Evolutionary conservation across 2,329 filamentous ascomycete species (phyloP).

Genomic region (Calonectria pteridis): DNA sequence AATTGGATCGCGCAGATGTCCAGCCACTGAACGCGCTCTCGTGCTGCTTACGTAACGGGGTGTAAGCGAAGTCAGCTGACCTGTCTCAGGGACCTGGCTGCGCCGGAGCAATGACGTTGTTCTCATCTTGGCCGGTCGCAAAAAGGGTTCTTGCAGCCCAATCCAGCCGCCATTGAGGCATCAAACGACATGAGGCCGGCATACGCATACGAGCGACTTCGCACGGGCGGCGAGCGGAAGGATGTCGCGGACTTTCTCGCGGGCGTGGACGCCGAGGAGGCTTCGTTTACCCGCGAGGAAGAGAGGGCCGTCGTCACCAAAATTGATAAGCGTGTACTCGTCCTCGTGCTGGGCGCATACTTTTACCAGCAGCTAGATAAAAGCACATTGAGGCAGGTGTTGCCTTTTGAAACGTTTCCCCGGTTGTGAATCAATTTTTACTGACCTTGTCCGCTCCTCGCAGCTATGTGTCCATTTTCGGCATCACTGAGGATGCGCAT

Average conservation of each 20-base stretch:
- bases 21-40: background rate
- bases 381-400: background rate
- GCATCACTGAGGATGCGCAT: constrained; percentile 36
- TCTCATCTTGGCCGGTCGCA: background rate
- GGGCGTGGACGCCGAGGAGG: background rate
- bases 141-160: background rate
- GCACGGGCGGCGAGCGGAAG: background rate
- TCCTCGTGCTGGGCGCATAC: background rate
- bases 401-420: background rate
- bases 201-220: background rate
- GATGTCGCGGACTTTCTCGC: background rate
- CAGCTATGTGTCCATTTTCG: constrained; percentile 29
- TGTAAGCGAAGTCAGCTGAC: background rate
- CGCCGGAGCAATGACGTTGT: background rate
- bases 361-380: constrained; percentile 4
- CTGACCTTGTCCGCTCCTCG: background rate
- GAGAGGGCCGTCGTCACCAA: background rate
- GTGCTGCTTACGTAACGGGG: background rate
- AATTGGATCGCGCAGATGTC: background rate
- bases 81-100: background rate
- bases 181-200: background rate
- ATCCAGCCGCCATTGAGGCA: background rate
- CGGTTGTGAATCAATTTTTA: background rate
- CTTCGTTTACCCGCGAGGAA: background rate
- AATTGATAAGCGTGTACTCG: background rate